These are phyloP conservation scores for Capronia epimyces DNA, from an alignment of 2,329 filamentous ascomycete species.

Conservation along the genomic window DNA sequence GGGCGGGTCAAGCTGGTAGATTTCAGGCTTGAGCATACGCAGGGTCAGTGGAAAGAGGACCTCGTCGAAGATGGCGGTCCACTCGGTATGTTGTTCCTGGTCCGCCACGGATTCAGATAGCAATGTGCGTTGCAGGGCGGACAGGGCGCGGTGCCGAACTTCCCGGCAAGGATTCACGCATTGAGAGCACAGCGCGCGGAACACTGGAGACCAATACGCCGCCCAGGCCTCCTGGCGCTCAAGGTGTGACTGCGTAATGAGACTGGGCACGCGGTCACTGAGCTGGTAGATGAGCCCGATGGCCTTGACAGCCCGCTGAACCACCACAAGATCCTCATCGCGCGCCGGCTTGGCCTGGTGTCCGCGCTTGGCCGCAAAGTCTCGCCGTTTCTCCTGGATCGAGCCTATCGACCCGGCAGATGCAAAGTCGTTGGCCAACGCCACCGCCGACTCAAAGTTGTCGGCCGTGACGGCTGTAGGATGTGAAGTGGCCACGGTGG, in stretches of 20 bases:
- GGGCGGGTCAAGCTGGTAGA: slow-evolving; percentile 81
- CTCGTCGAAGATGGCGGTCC: slow-evolving; percentile 91
- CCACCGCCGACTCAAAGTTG: slow-evolving; percentile 86
- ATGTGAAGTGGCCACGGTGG: slow-evolving; percentile 65
- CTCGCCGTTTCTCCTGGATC: slow-evolving; percentile 27
- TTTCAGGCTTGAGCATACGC: slow-evolving; percentile 83
- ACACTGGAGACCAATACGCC: slow-evolving; percentile 94
- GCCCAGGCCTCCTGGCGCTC: slow-evolving; percentile 91
- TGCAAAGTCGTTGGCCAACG: slow-evolving; percentile 82
- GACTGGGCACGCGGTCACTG: slow-evolving; percentile 71
- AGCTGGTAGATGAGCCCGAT: slow-evolving; percentile 76
- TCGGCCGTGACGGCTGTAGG: slow-evolving; percentile 83
- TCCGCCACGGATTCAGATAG: slow-evolving; percentile 68
- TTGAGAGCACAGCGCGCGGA: slow-evolving; percentile 79
- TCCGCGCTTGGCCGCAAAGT: slow-evolving; percentile 27
- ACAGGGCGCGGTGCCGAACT: slow-evolving; percentile 81
- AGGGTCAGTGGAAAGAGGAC: slow-evolving; percentile 89
- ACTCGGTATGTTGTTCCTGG: slow-evolving; percentile 54
- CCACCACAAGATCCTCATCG: slow-evolving; percentile 61
- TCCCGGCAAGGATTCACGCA: slow-evolving; percentile 93
- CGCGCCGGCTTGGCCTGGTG: slow-evolving; percentile 24
- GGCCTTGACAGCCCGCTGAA: slow-evolving; percentile 72
- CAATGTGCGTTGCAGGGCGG: slow-evolving; percentile 76
- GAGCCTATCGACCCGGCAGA: slow-evolving; percentile 63
- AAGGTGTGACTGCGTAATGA: slow-evolving; percentile 90